Evolutionary conservation across 2,329 filamentous ascomycete species (phyloP).

Genomic region (Gnomoniopsis smithogilvyi): DNA sequence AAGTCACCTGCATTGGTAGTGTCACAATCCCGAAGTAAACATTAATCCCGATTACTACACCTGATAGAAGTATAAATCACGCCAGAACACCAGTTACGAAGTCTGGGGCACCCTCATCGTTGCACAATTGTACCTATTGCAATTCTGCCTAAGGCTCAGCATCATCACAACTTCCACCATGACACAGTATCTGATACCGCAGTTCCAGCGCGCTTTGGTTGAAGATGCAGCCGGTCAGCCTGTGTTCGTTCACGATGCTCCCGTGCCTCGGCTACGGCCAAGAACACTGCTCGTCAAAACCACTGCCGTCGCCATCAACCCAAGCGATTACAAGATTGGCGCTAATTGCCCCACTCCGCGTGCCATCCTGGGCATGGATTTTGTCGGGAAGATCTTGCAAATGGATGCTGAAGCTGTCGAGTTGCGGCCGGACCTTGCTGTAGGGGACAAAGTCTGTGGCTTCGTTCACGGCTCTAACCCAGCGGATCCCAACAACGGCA

Average conservation of each 20-base stretch:
- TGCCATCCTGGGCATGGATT: conserved; percentile 22
- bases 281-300: conserved; percentile 18
- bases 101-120: no score
- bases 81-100: no score
- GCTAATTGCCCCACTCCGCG: conserved; percentile 15
- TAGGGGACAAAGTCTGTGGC: conserved; percentile 35
- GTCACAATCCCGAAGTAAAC: no score
- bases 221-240: not conserved
- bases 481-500: conserved; percentile 26
- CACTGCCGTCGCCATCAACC: conserved; percentile 23
- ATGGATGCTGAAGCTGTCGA: conserved; percentile 18
- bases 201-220: not conserved
- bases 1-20: no score
- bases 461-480: conserved; percentile 30
- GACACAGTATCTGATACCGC: no score
- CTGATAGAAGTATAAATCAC: no score
- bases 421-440: conserved; percentile 17
- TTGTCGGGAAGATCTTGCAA: conserved; percentile 13
- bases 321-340: conserved; percentile 22
- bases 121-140: no score
- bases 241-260: not conserved
- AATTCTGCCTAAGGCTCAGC: no score
- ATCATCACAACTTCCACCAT: no score
- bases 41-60: no score
- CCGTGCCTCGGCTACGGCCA: conserved; percentile 13